Percentiles rank a stretch among this genome's conserved stretches.
phyloP scores from a whole-genome alignment of 176 grass and related monocot genomes.

The Alopecurus myosuroides region DNA sequence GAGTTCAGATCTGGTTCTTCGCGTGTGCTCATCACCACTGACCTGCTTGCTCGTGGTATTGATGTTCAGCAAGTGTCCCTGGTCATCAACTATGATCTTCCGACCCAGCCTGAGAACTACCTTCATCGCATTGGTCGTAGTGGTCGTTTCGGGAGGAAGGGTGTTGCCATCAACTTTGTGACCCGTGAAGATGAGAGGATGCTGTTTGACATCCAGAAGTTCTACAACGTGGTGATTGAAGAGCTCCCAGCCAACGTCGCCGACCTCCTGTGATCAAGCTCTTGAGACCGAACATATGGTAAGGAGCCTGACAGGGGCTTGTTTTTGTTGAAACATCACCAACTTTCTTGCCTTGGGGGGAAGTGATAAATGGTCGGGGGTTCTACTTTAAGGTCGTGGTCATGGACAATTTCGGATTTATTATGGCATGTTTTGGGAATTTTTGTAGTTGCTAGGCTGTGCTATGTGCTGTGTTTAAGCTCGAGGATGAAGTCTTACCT shows the following conservation, averaged over 20 bases:
- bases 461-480: constrained; percentile 37
- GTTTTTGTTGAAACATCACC: constrained; percentile 48
- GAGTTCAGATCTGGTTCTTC: constrained; percentile 87
- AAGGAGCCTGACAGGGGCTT: constrained; percentile 30
- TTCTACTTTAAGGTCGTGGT: constrained; percentile 40
- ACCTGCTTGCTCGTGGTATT: constrained; percentile 87
- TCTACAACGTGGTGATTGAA: constrained; percentile 85
- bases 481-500: constrained; percentile 10
- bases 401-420: constrained; percentile 48
- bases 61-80: constrained; percentile 91
- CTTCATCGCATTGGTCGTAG: constrained; percentile 88
- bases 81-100: constrained; percentile 90
- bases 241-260: constrained; percentile 87
- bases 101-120: constrained; percentile 91
- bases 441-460: constrained; percentile 61
- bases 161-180: constrained; percentile 91
- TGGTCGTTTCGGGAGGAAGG: constrained; percentile 87
- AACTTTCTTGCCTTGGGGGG: constrained; percentile 18
- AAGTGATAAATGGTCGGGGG: constrained; percentile 10
- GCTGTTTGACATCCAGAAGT: constrained; percentile 86
- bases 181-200: constrained; percentile 85
- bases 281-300: not conserved
- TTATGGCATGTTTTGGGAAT: constrained; percentile 67
- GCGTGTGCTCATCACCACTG: constrained; percentile 82
- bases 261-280: constrained; percentile 70